Conservation (phyloP, 495 filamentous ascomycete genomes). For the Melanomma pulvis-pyrius region DNA sequence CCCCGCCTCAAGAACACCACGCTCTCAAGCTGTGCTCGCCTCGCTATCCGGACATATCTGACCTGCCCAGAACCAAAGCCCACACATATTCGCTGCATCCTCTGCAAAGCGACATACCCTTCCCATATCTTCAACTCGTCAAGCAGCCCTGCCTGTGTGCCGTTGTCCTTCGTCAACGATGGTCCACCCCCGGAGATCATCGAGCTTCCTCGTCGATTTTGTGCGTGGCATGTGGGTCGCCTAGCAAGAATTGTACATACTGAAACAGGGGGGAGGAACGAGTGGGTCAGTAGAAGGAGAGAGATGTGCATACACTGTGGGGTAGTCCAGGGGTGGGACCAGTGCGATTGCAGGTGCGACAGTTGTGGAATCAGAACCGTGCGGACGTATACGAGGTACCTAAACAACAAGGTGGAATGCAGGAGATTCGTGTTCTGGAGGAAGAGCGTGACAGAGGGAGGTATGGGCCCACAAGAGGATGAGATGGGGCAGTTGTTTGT, state of each 20-base stretch:
- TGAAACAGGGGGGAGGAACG: slow-evolving; percentile 18
- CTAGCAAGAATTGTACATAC: slow-evolving; percentile 17
- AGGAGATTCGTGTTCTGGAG: slow-evolving; percentile 19
- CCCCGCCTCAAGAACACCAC: neutral
- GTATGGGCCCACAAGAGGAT: neutral
- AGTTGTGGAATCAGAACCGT: slow-evolving; percentile 28
- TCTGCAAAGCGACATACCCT: slow-evolving; percentile 35
- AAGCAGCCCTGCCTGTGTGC: slow-evolving; percentile 21
- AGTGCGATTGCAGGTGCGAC: slow-evolving; percentile 29
- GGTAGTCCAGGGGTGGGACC: slow-evolving; percentile 27
- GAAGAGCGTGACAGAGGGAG: neutral
- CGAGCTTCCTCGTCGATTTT: slow-evolving; percentile 21
- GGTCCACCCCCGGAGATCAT: slow-evolving; percentile 5
- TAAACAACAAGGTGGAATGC: slow-evolving; percentile 30
- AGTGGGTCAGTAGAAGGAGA: slow-evolving; percentile 26
- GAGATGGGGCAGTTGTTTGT: slow-evolving; percentile 12
- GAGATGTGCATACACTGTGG: slow-evolving; percentile 40
- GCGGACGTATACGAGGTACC: slow-evolving; percentile 27
- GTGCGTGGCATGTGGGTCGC: slow-evolving; percentile 28
- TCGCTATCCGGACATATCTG: slow-evolving; percentile 29
- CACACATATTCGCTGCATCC: slow-evolving; percentile 27
- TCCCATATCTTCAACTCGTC: slow-evolving; percentile 22
- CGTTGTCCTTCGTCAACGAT: slow-evolving; percentile 2
- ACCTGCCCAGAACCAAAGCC: slow-evolving; percentile 1
- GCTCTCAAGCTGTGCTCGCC: slow-evolving; percentile 18